phyloP scores from a whole-genome alignment of 768 basidiomycete genomes.

The Glaciozyma martinii region DNA sequence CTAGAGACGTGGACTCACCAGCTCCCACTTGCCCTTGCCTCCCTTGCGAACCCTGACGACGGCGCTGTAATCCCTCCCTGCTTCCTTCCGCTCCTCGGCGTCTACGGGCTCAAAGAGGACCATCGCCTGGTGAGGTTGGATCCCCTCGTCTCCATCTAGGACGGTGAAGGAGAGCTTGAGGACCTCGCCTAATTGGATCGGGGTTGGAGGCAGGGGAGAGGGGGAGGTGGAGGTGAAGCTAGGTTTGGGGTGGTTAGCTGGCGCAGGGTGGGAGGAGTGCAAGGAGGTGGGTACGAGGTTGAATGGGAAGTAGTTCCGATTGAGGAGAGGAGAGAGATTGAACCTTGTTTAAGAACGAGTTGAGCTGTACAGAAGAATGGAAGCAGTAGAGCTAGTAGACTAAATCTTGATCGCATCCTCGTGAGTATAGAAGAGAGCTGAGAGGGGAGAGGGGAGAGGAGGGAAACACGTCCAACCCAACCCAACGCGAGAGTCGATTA shows the following conservation, averaged over 20 bases:
- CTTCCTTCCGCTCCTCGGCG: background rate
- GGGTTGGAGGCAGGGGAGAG: background rate
- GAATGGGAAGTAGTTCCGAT: background rate
- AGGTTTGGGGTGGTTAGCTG: background rate
- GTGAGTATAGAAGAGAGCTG: no score
- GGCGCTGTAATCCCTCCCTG: background rate
- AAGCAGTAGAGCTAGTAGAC: no score
- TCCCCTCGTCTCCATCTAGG: background rate
- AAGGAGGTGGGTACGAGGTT: background rate
- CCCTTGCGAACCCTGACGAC: conserved; percentile 12
- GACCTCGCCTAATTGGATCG: conserved; percentile 12
- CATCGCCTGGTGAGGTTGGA: conserved; percentile 21
- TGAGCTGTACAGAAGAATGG: no score
- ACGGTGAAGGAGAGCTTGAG: conserved; percentile 28
- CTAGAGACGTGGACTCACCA: conserved; percentile 7
- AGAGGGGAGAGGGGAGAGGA: no score
- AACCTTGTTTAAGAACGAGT: background rate
- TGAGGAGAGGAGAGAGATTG: conserved; percentile 15
- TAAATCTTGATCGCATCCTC: no score
- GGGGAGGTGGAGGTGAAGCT: conserved; percentile 12
- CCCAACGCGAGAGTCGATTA: no score
- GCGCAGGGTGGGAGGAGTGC: background rate
- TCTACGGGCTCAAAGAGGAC: conserved; percentile 8
- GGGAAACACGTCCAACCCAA: no score
- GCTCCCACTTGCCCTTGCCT: conserved; percentile 23